phyloP scores from a whole-genome alignment of 148 eudicot species.

The Chenopodium album region DNA sequence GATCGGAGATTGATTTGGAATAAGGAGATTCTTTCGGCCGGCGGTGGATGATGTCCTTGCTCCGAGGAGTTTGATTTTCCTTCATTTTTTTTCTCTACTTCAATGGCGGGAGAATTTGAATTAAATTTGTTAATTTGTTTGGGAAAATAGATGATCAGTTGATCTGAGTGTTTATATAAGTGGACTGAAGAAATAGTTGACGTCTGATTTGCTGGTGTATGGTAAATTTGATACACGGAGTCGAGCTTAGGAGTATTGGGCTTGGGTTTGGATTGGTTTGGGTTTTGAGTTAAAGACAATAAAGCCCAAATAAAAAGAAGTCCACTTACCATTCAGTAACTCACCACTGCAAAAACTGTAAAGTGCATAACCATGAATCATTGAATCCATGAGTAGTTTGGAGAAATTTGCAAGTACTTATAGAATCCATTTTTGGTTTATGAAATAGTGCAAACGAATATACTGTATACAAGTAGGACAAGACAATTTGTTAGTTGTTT shows the following conservation, averaged over 20 bases:
- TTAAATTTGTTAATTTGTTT: neutral
- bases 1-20: conserved; percentile 21
- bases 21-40: conserved; percentile 27
- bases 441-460: too few species aligned
- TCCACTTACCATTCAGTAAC: too few species aligned
- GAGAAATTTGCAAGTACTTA: too few species aligned
- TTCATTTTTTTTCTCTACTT: conserved; percentile 28
- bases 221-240: neutral
- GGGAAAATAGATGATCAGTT: too few species aligned
- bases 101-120: conserved; percentile 43
- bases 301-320: too few species aligned
- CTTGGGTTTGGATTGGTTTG: neutral
- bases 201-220: neutral
- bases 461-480: too few species aligned
- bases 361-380: too few species aligned
- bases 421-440: too few species aligned
- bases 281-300: too few species aligned
- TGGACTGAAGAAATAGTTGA: neutral
- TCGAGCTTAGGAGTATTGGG: neutral
- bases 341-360: too few species aligned
- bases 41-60: conserved; percentile 31
- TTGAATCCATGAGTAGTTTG: too few species aligned
- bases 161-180: neutral
- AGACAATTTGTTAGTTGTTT: too few species aligned
- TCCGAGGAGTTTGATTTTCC: conserved; percentile 35